Base-by-base conservation (phyloP, 768 basidiomycete genomes). In the Agaricus subrufescens region DNA sequence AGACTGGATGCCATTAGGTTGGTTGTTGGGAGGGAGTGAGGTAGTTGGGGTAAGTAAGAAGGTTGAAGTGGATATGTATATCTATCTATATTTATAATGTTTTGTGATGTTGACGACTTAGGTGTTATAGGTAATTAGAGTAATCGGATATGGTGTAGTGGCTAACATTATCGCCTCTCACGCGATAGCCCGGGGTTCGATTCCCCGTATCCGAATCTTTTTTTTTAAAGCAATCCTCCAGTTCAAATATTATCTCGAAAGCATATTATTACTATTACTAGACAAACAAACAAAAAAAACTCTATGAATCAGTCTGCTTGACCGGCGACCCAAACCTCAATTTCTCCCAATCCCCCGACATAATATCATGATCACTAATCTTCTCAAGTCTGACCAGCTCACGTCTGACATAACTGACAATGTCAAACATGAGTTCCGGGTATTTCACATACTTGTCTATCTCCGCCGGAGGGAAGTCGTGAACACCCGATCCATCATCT, bases 1-100 rank as follows among this genome's bases (percentile, higher is more conserved):
- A 98, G 81, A 56, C 92, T 94, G 59, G 85, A 78, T 0, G 91
- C 85, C 91, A 93, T 91, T 56, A 58, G 61, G 39, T 25, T 43
- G 6, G 46, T 46, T 49, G 42, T 30, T 34, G 15, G 38, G 14
- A 15, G 37, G 26, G 48, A 19, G 37, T 29, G 4, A 4, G 25
- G 25, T 26, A 1, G 12, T 4, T n/a, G 39, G 15, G 11, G 19
- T 37, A 25, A n/a, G 37, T 46, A 31, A 25, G 4, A 31, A 5
- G 31, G 31, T 31, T 31, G 31, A 19, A 19, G 19, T 19, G 19
- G 19, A 19, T 19, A 19, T 19, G 19, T 19, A 19, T 19, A 19
- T 19, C 1, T 19, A 19, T 19, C 19, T 19, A 19, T 19, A 19
- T 34, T 34, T 34, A 6, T 8, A 34, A 34, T 34, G 34, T 8